These are phyloP conservation scores for Trichosporon asahii DNA, from an alignment of 1,284 basidiomycete genomes.

Conservation along the genomic window DNA sequence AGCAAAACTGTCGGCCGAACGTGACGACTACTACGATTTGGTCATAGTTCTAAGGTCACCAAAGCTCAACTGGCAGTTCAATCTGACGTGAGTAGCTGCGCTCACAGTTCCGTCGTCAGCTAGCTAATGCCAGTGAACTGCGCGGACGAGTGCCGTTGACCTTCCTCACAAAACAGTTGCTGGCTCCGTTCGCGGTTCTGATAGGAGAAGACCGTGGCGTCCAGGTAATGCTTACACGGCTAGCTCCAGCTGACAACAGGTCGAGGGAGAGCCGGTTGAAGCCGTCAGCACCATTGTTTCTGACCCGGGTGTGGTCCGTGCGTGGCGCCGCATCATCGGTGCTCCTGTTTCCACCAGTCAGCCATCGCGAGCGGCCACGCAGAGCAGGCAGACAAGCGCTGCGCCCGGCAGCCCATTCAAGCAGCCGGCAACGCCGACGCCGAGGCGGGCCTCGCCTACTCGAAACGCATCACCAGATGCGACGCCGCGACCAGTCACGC, in stretches of 20 bases:
- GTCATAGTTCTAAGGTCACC: constrained; percentile 20
- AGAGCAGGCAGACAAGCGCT: background rate
- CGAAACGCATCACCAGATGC: constrained; percentile 13
- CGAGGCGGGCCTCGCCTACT: background rate
- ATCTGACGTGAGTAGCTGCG: constrained; percentile 27
- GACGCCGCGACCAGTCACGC: constrained; percentile 12
- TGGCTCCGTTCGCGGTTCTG: constrained; percentile 30
- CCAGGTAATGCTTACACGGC: constrained; percentile 11
- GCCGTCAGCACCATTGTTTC: constrained; percentile 18
- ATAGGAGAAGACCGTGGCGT: constrained; percentile 27
- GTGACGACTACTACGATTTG: constrained; percentile 36
- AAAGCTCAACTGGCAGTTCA: constrained; percentile 33
- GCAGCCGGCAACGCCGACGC: background rate
- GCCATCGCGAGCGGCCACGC: background rate
- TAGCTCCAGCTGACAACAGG: constrained; percentile 9
- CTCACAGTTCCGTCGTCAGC: too few species aligned
- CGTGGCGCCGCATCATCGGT: constrained; percentile 17
- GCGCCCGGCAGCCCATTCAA: background rate
- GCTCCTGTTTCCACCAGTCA: constrained; percentile 16
- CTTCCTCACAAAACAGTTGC: constrained; percentile 34
- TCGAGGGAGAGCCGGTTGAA: constrained; percentile 4
- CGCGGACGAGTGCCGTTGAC: constrained; percentile 25
- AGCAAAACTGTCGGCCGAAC: constrained; percentile 25
- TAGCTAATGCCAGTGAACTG: constrained; percentile 27
- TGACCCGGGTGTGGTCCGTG: constrained; percentile 20